Percentiles rank a stretch among this genome's conserved stretches.
Conservation (phyloP, 768 basidiomycete species). For the Kondoa malvinella region DNA sequence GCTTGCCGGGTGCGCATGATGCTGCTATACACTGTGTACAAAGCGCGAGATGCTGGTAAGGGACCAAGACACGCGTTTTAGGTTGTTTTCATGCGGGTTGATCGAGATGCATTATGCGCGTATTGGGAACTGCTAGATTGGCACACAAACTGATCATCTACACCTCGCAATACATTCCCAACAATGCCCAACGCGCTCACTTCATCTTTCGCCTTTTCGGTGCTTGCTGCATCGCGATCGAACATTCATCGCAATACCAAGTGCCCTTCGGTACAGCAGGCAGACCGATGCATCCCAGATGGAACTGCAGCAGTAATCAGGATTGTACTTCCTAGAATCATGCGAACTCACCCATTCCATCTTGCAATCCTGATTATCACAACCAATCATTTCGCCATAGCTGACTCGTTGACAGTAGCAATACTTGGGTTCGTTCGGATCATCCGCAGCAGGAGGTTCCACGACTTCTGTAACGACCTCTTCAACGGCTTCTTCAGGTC, state of each 20-base stretch:
- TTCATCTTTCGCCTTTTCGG: background rate
- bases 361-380: slow-evolving; percentile 12
- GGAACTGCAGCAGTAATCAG: no score
- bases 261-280: slow-evolving; percentile 23
- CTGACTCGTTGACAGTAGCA: slow-evolving; percentile 71
- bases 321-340: background rate
- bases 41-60: no score
- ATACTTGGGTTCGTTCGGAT: slow-evolving; percentile 47
- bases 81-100: no score
- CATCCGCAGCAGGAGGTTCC: slow-evolving; percentile 37
- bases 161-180: no score
- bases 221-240: no score
- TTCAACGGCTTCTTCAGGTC: slow-evolving; percentile 37
- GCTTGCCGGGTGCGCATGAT: no score
- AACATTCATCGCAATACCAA: slow-evolving; percentile 28
- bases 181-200: background rate
- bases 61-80: no score
- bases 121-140: no score
- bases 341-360: background rate
- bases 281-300: slow-evolving; percentile 25
- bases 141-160: no score
- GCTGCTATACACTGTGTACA: no score
- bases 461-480: slow-evolving; percentile 40
- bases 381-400: slow-evolving; percentile 41
- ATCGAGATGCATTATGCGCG: no score